Base-by-base conservation (phyloP, 371 early-diverging fungal genomes). In the Neoconidiobolus thromboides region DNA sequence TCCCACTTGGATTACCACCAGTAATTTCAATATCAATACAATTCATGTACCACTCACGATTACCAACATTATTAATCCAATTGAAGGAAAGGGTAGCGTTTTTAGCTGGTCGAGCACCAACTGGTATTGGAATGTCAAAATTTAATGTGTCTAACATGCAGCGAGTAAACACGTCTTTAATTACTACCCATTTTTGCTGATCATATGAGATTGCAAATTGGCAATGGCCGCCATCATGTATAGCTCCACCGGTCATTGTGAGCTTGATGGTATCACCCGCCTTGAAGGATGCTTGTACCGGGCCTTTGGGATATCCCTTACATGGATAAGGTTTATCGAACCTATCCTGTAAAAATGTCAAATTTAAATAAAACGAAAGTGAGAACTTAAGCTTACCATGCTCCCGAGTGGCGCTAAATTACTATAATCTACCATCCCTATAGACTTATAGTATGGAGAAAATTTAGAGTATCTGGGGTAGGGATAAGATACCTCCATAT, bases 71-170 rank as follows among this genome's bases (percentile, higher is more conserved):
- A 26, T 57, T 57, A 36, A 43, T 57, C 57, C 57, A 57, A 0
- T 73, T 64, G 85, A 84, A 85, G 0, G 77, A 73, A 65, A 86
- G 76, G 39, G 73, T 62, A 12, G 61, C 62, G 15, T 61, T 57
- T 4, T 58, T 48, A 9, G 6, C 12, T 14, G 46, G 3, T 12
- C 38, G 48, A 48, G 58, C 48, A 6, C 36, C 4, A 37, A 40
- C 15, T 2, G 58, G 58, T 10, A 58, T 47, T 5, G 48, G 26
- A 3, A 49, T 49, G 14, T 49, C 49, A 14, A 49, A 49, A 14
- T 26, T 49, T 5, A 49, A 14, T 10, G 14, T 26, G 49, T 49
- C 26, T 14, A 49, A 49, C 49, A 49, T 49, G 26, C 54, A 54
- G 38, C 38, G 15, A 41, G 37, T 37, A 5, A 54, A 44, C 4